Evolutionary conservation across 139 green algal species (phyloP).

Genomic region (Picochlorum sp.): DNA sequence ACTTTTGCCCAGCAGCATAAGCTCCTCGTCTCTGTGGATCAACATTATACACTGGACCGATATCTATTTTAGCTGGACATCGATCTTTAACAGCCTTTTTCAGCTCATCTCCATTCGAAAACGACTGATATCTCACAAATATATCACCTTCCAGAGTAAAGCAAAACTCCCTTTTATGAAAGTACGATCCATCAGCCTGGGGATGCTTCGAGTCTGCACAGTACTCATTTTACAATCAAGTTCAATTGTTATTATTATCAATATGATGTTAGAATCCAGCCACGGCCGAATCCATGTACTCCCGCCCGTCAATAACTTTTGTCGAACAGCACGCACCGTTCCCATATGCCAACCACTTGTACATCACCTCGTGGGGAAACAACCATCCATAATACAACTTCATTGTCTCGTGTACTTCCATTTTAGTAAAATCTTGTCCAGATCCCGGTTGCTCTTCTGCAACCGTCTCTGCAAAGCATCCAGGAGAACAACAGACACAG

Average conservation of each 20-base stretch:
- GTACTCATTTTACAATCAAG: background rate
- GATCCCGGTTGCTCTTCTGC: background rate
- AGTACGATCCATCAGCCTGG: constrained; percentile 56
- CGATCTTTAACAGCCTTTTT: constrained; percentile 47
- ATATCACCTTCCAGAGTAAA: constrained; percentile 96
- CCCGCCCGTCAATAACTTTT: too few species aligned
- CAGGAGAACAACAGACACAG: background rate
- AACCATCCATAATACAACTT: constrained; percentile 50
- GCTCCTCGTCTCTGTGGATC: constrained; percentile 68
- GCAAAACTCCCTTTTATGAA: constrained; percentile 86
- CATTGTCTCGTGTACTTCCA: constrained; percentile 45
- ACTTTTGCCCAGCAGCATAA: constrained; percentile 42
- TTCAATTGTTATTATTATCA: too few species aligned
- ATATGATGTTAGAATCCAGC: too few species aligned
- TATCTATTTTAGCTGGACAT: constrained; percentile 92
- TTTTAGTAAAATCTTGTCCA: constrained; percentile 13
- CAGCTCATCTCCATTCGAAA: constrained; percentile 76
- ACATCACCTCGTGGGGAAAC: constrained; percentile 70
- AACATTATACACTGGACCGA: constrained; percentile 91
- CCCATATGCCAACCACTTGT: constrained; percentile 82
- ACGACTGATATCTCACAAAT: constrained; percentile 96
- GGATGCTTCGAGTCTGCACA: constrained; percentile 61
- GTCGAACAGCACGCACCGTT: constrained; percentile 59
- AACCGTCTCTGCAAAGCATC: background rate
- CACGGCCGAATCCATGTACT: too few species aligned